phyloP scores from a whole-genome alignment of 805 yeast species.

The Yamadazyma endophytica region DNA sequence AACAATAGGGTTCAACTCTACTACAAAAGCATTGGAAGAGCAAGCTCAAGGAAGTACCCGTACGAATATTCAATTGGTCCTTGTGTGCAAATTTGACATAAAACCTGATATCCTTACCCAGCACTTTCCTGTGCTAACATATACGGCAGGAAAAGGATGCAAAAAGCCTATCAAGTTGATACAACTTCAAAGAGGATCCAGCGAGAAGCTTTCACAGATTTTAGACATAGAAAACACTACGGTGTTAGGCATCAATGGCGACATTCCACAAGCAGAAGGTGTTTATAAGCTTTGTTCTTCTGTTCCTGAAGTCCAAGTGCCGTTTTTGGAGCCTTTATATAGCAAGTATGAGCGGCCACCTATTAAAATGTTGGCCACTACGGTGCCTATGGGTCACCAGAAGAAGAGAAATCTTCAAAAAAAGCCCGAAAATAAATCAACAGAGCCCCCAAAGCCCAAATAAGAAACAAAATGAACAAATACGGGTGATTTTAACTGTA shows the following conservation, averaged over 20 bases:
- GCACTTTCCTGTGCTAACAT: constrained; percentile 56
- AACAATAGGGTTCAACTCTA: constrained; percentile 52
- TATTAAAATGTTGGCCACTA: constrained; percentile 41
- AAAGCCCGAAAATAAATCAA: constrained; percentile 2
- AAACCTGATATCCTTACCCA: constrained; percentile 47
- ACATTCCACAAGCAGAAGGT: constrained; percentile 21
- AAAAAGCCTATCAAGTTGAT: constrained; percentile 47
- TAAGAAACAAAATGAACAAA: neutral
- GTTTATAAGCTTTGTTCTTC: constrained; percentile 24
- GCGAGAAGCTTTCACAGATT: constrained; percentile 23
- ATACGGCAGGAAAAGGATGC: constrained; percentile 34
- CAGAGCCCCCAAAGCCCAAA: neutral
- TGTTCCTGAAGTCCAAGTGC: constrained; percentile 37
- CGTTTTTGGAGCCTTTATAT: constrained; percentile 40
- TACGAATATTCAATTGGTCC: constrained; percentile 35
- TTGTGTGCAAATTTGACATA: constrained; percentile 60
- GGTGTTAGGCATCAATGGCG: constrained; percentile 31
- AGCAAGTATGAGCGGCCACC: constrained; percentile 28
- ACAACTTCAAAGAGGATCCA: constrained; percentile 51
- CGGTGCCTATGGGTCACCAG: constrained; percentile 37
- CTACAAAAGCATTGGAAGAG: constrained; percentile 43
- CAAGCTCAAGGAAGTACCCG: constrained; percentile 26
- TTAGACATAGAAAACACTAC: constrained; percentile 25
- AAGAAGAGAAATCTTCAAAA: neutral
- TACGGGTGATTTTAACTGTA: neutral